Percentiles rank a stretch among this genome's conserved stretches.
phyloP scores from a whole-genome alignment of 805 yeast species.

The Cyberlindnera nakhonratchasimensis region DNA sequence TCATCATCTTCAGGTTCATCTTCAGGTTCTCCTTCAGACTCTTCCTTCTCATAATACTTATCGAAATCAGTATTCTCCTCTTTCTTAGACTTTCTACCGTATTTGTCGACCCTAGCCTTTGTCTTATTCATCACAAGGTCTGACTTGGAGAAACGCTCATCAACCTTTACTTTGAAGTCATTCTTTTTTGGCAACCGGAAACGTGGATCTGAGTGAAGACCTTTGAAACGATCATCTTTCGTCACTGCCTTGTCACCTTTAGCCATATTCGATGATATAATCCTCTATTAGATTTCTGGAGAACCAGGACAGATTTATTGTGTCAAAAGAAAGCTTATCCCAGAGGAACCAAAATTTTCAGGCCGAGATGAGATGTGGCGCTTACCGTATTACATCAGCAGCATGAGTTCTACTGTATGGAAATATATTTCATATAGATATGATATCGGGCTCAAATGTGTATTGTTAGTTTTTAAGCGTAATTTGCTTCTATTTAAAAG shows the following conservation, averaged over 20 bases:
- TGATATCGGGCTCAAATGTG: neutral
- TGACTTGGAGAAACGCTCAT: conserved; percentile 74
- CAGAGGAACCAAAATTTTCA: conserved; percentile 8
- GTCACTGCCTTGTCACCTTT: conserved; percentile 31
- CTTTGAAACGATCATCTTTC: conserved; percentile 71
- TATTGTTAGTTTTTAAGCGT: neutral
- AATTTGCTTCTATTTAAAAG: conserved; percentile 1
- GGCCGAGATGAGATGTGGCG: conserved; percentile 11
- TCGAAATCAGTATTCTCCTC: conserved; percentile 33
- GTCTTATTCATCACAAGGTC: conserved; percentile 55
- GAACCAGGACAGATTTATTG: neutral
- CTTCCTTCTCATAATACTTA: conserved; percentile 30
- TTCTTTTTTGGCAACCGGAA: conserved; percentile 72
- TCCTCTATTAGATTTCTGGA: neutral
- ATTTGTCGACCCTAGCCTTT: conserved; percentile 70
- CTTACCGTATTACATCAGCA: conserved; percentile 6
- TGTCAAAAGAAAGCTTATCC: neutral
- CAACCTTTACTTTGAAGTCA: conserved; percentile 72
- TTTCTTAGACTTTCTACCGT: conserved; percentile 68
- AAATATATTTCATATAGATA: too few species aligned
- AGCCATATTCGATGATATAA: conserved; percentile 7
- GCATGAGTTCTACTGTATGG: neutral
- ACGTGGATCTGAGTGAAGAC: conserved; percentile 83
- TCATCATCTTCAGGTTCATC: conserved; percentile 44
- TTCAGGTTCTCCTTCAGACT: conserved; percentile 34